Base-by-base conservation (phyloP, 257 asterid genomes). In the Leonotis leonurus region DNA sequence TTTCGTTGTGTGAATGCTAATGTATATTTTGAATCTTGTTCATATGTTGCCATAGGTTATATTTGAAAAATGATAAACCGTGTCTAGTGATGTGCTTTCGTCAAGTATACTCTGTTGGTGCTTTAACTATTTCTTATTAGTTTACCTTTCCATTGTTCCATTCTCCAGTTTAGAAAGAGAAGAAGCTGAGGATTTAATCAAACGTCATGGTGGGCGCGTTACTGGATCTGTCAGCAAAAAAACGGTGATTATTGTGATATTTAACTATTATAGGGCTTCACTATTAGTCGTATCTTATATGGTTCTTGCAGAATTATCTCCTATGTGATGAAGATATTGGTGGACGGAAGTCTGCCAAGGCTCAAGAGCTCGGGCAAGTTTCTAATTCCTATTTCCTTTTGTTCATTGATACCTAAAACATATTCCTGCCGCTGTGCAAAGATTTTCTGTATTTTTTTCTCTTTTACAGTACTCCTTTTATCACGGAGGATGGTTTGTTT, bases 211-310 rank as follows among this genome's bases (percentile, higher is more conserved):
- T 70, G 99, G 99, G 35, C 97, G 99, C 68, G 85, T 89, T 69
- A 92, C 99, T 41, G 97, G 97, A 77, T 92, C 99, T 68, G 81
- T 92, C 81, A 92, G 99, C 97, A 92, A 89, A 80, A 92, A 89
- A 75, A 89, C 99, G 95, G 99, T 92, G 76, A 81, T 57, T 80
- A 68, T 75, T 16, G 33, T 64, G 33, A 33, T 70, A 48, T 44
- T 69, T 75, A 8, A 18, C 21, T 37, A 45, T 16, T 39, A 65
- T 30, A 32, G 5, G 7, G 54, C 71, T 62, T 67, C 49, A 21
- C 48, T 10, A 29, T 62, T 51, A 52, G 35, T 58, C 59, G 9
- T 76, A 54, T 56, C 71, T 67, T 44, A 74, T 45, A 46, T 39
- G 25, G 36, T 67, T 59, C 66, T 60, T 73, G 83, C 91, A 92